These are phyloP conservation scores for Pythium oligandrum DNA, from an alignment of 352 stramenopile species.

Conservation along the genomic window DNA sequence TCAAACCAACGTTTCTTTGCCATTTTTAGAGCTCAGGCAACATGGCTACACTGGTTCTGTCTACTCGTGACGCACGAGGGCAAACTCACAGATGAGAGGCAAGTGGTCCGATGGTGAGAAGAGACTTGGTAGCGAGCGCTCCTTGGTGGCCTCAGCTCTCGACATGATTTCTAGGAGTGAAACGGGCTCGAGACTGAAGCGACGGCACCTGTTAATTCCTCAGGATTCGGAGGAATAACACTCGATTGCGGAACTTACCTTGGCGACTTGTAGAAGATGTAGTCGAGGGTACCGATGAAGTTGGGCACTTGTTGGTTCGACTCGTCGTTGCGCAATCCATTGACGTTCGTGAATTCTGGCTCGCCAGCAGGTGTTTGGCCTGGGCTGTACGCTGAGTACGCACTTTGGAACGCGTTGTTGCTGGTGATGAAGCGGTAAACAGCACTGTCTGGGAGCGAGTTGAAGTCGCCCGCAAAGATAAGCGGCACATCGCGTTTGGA, in stretches of 20 bases:
- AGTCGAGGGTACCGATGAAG: constrained; percentile 79
- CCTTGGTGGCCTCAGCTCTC: constrained; percentile 45
- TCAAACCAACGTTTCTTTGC: no score
- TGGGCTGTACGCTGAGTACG: constrained; percentile 46
- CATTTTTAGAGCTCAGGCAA: no score
- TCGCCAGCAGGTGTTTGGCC: constrained; percentile 22
- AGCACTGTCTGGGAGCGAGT: constrained; percentile 70
- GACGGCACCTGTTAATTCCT: not conserved
- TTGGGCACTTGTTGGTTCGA: constrained; percentile 33
- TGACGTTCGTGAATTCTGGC: constrained; percentile 75
- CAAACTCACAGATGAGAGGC: constrained; percentile 66
- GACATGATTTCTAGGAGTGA: constrained; percentile 75
- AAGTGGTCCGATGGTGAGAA: constrained; percentile 76
- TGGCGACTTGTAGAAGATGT: constrained; percentile 68
- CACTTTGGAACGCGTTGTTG: constrained; percentile 36
- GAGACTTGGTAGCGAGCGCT: constrained; percentile 56
- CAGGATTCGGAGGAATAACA: not conserved
- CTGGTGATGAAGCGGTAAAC: constrained; percentile 62
- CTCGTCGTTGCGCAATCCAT: constrained; percentile 32
- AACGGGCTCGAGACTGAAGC: constrained; percentile 27
- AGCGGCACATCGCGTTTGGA: constrained; percentile 17
- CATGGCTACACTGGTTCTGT: no score
- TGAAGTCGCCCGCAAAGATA: constrained; percentile 81
- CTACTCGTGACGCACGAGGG: not conserved
- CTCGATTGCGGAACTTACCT: constrained; percentile 22